Conservation (phyloP, 371 early-diverging fungal genomes). For the Circinella umbellata region DNA sequence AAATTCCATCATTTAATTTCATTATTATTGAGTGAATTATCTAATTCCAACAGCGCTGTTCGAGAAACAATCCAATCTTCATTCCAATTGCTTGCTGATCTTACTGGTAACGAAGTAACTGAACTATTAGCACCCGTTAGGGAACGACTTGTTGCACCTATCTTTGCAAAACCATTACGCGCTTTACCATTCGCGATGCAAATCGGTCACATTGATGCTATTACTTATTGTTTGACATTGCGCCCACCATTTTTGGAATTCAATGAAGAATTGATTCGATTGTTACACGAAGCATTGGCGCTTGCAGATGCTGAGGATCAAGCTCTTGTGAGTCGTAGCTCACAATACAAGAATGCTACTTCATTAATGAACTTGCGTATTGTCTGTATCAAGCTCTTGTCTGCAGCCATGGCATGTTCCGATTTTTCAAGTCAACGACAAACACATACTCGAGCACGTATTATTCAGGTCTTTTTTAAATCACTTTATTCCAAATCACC, state of each 20-base stretch:
- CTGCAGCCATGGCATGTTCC: constrained; percentile 89
- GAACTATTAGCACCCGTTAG: constrained; percentile 85
- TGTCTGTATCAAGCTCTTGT: constrained; percentile 94
- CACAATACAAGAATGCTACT: constrained; percentile 82
- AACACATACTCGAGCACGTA: constrained; percentile 80
- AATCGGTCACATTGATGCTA: constrained; percentile 97
- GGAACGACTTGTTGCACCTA: constrained; percentile 89
- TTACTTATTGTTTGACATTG: constrained; percentile 94
- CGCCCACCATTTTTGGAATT: constrained; percentile 90
- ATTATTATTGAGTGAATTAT: constrained; percentile 88
- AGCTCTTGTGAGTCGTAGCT: constrained; percentile 84
- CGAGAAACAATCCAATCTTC: constrained; percentile 89
- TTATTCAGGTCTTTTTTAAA: constrained; percentile 98
- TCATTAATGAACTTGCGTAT: constrained; percentile 88
- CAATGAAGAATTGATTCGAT: constrained; percentile 89
- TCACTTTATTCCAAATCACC: constrained; percentile 90
- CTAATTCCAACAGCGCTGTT: constrained; percentile 89
- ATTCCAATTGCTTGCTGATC: constrained; percentile 79
- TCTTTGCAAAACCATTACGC: constrained; percentile 96
- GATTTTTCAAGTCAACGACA: constrained; percentile 82
- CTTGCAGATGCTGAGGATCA: constrained; percentile 98
- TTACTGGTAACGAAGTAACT: constrained; percentile 81
- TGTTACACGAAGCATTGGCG: constrained; percentile 92
- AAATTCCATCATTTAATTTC: constrained; percentile 78
- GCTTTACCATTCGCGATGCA: constrained; percentile 96